Base-by-base conservation (phyloP, 306 rosid genomes). In the Cicer judaicum region DNA sequence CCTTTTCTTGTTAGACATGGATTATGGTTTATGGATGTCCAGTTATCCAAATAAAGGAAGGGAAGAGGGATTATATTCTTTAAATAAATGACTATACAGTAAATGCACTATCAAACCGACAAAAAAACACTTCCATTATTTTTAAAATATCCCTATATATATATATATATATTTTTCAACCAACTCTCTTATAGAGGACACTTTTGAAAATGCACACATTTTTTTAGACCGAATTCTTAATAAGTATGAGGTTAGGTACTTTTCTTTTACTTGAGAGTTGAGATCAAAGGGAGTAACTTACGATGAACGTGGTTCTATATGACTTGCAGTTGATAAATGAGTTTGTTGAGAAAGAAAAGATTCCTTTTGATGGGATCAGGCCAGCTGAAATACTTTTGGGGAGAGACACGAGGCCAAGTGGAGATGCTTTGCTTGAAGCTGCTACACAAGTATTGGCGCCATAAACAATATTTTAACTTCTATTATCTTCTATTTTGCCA, bases 401-500 rank as follows among this genome's bases (percentile, higher is more conserved):
- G 64, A 86, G 98, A 84, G 98, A 94, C 88, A 94, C 98, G 0
- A 90, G 98, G 72, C 97, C 97, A 1, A 92, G 98, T 63, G 98
- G 98, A 12, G 86, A 68, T 34, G 84, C 81, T 68, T 87, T 94
- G 82, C 89, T 91, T 73, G 84, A 92, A 67, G 97, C 95, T 86
- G 96, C 98, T 78, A 94, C 73, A 81, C 86, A 80, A 64, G 97
- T 91, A 75, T 39, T 55, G 18, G 39, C 15, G 70, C 76, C 29
- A 5, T 67, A 68, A 73, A 59, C 42, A 34, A 38, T 68, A 4
- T 60, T 68, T 68, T 15, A 44, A 34, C 75, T 77, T 68, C 8
- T 14, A 41, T 18, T 1, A 8, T 34, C 41, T 16, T 61, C 1
- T 55, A 2, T 18, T 12, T 41, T 38, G 56, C 2, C 52, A 2